Evolutionary conservation across 192 early-diverging fungal species (phyloP).

Genomic region (Irineochytrium annulatum): DNA sequence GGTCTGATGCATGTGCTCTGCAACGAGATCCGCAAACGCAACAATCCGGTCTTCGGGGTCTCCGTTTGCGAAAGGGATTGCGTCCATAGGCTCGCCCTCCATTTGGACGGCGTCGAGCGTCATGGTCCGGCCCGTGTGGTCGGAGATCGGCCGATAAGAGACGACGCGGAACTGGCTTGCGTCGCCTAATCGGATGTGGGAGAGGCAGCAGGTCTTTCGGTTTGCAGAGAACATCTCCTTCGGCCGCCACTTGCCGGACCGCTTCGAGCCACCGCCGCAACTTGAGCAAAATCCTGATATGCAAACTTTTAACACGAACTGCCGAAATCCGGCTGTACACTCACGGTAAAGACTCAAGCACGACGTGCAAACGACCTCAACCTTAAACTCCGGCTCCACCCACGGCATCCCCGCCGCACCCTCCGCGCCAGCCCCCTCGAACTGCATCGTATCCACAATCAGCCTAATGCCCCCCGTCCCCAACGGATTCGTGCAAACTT

Average conservation of each 20-base stretch:
- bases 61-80: too few species aligned
- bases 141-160: too few species aligned
- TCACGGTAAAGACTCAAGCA: slow-evolving; percentile 9
- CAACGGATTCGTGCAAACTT: not conserved
- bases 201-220: slow-evolving; percentile 8
- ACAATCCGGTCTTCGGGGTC: too few species aligned
- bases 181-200: slow-evolving; percentile 5
- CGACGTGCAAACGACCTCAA: slow-evolving; percentile 32
- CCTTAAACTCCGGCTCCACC: not conserved
- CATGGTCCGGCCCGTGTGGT: too few species aligned
- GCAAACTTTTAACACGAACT: not conserved
- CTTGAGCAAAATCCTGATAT: slow-evolving; percentile 29
- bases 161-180: too few species aligned
- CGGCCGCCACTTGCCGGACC: not conserved
- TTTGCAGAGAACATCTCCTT: not conserved
- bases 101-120: too few species aligned
- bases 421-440: too few species aligned
- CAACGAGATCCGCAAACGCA: too few species aligned
- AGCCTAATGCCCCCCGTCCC: not conserved
- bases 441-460: too few species aligned
- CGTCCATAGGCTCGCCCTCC: too few species aligned
- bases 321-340: not conserved
- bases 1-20: too few species aligned
- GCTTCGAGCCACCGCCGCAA: slow-evolving; percentile 40
- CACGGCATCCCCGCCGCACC: not conserved